phyloP scores from a whole-genome alignment of 371 early-diverging fungal genomes.

The Synchytrium microbalum region DNA sequence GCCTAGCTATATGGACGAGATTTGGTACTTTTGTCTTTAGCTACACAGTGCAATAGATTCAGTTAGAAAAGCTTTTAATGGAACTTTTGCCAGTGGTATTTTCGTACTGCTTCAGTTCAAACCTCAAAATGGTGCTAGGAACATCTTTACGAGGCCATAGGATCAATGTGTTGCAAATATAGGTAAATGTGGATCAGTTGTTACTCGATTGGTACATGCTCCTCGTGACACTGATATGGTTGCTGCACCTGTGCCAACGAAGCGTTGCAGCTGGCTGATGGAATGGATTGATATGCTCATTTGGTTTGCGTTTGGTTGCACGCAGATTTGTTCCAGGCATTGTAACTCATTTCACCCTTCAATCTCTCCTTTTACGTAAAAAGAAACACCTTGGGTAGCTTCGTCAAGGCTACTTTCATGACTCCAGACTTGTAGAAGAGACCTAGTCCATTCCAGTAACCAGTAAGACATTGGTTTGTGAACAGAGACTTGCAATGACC shows the following conservation, averaged over 20 bases:
- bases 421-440: conserved; percentile 96
- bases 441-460: conserved; percentile 80
- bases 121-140: too few relatives aligned
- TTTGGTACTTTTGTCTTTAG: too few relatives aligned
- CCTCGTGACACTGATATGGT: conserved; percentile 99
- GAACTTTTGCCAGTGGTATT: too few relatives aligned
- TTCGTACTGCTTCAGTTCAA: too few relatives aligned
- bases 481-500: neutral
- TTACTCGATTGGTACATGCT: conserved; percentile 93
- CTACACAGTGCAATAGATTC: too few relatives aligned
- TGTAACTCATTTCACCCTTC: conserved; percentile 68
- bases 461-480: neutral
- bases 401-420: conserved; percentile 98
- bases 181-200: conserved; percentile 98
- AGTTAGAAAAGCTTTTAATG: too few relatives aligned
- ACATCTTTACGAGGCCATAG: too few relatives aligned
- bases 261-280: conserved; percentile 96
- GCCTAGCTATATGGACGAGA: too few relatives aligned
- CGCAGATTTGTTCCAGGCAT: too few relatives aligned
- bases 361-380: conserved; percentile 7
- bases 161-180: too few relatives aligned
- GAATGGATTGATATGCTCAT: conserved; percentile 96
- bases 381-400: conserved; percentile 83
- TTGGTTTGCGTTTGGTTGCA: neutral
- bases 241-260: conserved; percentile 96